These are phyloP conservation scores for Diversispora eburnea DNA, from an alignment of 192 early-diverging fungal genomes.

Conservation along the genomic window DNA sequence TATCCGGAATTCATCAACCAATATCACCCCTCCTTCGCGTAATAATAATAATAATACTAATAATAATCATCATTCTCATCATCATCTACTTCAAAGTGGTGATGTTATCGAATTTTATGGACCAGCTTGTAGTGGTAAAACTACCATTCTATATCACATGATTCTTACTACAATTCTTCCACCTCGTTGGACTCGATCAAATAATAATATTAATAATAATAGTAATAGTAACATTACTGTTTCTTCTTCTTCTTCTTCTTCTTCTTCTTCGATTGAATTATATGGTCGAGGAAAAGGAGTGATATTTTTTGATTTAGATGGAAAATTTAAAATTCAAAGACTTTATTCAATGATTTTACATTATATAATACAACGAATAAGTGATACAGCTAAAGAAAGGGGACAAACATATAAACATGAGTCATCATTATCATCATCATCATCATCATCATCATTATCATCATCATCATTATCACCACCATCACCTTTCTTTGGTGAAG, in stretches of 20 bases:
- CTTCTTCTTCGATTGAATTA: not conserved
- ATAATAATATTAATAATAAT: not conserved
- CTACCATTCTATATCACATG: conserved; percentile 15
- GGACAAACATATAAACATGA: not conserved
- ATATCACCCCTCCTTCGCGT: not conserved
- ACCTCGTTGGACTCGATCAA: conserved; percentile 3
- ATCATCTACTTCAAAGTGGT: not conserved
- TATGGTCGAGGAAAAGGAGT: conserved; percentile 20
- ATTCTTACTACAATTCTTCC: conserved; percentile 21
- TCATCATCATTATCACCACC: not conserved
- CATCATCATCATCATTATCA: too few relatives aligned
- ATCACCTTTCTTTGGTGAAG: not conserved
- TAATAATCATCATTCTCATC: too few relatives aligned
- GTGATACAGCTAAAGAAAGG: not conserved
- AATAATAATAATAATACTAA: not conserved
- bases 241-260: too few relatives aligned
- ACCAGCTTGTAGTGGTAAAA: conserved; percentile 23
- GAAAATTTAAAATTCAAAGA: conserved; percentile 16
- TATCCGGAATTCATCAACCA: not conserved
- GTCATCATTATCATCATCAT: not conserved
- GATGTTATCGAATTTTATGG: conserved; percentile 29
- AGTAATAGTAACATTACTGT: too few relatives aligned
- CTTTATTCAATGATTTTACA: conserved; percentile 10
- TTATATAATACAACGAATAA: conserved; percentile 10
- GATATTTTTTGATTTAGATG: conserved; percentile 27